Evolutionary conservation across 257 asterid genomes (phyloP).

Genomic region (Solanum rostratum): DNA sequence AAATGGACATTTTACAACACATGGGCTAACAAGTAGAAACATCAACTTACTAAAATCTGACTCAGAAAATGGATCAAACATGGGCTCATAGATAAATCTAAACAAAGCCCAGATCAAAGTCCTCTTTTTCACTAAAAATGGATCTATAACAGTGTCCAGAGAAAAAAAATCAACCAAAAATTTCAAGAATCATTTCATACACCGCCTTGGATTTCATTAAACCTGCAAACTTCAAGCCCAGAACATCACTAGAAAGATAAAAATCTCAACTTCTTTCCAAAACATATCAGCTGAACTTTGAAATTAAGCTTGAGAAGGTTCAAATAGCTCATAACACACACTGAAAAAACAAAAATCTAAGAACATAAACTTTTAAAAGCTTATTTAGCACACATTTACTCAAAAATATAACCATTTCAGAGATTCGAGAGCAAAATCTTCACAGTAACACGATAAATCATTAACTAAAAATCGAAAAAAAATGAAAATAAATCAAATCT

Average conservation of each 20-base stretch:
- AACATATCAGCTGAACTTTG: background rate
- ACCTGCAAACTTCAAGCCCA: background rate
- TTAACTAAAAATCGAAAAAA: background rate
- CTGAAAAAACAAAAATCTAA: background rate
- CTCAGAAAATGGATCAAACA: background rate
- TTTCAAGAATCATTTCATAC: background rate
- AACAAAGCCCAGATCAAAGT: conserved; percentile 18
- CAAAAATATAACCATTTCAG: background rate
- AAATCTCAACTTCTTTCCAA: background rate
- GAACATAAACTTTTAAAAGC: background rate
- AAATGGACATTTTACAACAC: background rate
- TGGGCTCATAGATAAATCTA: conserved; percentile 6
- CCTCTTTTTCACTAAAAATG: background rate
- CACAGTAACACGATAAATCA: background rate
- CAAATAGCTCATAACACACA: background rate
- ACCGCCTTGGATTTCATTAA: background rate
- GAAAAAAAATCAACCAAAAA: background rate
- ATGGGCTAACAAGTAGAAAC: background rate
- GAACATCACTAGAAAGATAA: background rate
- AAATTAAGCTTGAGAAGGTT: background rate
- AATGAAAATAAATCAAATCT: background rate
- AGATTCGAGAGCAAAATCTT: background rate
- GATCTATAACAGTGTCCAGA: background rate
- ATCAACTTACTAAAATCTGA: background rate
- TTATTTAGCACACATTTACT: background rate